Evolutionary conservation across 225 moss, liverwort and hornwort genomes (phyloP), one percentile per base, ranked within the genome.

Genomic region (Ulota crispa): DNA sequence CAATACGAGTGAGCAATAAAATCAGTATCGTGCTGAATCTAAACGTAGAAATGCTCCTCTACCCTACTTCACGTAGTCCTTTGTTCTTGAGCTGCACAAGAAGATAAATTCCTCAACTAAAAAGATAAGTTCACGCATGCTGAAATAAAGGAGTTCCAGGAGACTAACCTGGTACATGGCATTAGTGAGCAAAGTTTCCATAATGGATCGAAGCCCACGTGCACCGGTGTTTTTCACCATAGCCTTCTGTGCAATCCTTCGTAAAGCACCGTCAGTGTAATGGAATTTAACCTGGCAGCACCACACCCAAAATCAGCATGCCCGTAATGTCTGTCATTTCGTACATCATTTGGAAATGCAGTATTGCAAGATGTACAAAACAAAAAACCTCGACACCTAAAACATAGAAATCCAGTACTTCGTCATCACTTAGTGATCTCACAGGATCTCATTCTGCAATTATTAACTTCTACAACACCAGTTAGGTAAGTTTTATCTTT

Each of bases 161-260:
- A 42, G 42, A 74, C 83, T 83, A 66, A 94, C 96, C 93, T 94
- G 88, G 82, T 85, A 96, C 96, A 96, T 96, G 47, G 96, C 94
- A 71, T 96, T 93, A 36, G 96, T 94, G 8, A 96, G 90, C 57
- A 96, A 78, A 84, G 84, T 86, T 82, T 96, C 96, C 96, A 96
- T 91, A 60, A 96, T 96, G 24, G 93, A 93, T 31, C 96, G 93
- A 78, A 96, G 87, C 57, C 96, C 96, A 88, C 96, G 89, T 56
- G 96, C 96, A 72, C 96, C 96, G 15, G 96, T 91, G 73, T 96
- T 96, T 77, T 94, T 93, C 53, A 89, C 89, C 86, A 96, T 88
- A 45, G 96, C 91, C 77, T 94, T 96, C 81, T 90, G 93, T 34
- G 96, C 96, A 45, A 96, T 96, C 79, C 84, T 91, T 68, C 94